A percentile compares a stretch with the other conserved stretches of the same genome.
phyloP scores from a whole-genome alignment of 75 land plant genomes.

The Adiantum capillusveneris region DNA sequence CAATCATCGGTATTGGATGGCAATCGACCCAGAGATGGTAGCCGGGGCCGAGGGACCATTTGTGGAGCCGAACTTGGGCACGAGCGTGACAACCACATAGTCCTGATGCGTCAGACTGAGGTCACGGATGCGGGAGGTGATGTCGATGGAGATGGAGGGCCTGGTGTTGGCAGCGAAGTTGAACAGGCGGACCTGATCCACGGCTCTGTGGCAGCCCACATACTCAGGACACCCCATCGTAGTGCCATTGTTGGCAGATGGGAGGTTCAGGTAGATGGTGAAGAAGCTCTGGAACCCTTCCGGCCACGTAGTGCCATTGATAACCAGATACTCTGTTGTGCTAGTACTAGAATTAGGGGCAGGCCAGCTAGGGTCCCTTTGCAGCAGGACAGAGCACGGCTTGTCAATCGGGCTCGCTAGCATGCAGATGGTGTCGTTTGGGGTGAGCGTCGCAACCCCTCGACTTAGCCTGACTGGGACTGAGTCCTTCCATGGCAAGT shows the following conservation, averaged over 20 bases:
- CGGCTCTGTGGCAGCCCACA: background rate
- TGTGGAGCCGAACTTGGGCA: slow-evolving; percentile 1
- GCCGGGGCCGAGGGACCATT: background rate
- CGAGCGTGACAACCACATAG: background rate
- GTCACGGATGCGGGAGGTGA: slow-evolving; percentile 1
- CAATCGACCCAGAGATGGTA: background rate
- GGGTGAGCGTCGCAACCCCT: background rate
- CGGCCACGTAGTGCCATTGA: too few relatives aligned
- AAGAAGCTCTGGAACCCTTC: slow-evolving; percentile 5
- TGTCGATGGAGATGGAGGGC: background rate
- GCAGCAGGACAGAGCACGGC: background rate
- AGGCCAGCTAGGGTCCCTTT: background rate
- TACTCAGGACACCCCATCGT: background rate
- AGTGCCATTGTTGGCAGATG: slow-evolving; percentile 1
- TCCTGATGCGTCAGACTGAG: background rate
- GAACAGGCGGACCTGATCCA: background rate
- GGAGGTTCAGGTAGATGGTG: slow-evolving; percentile 12
- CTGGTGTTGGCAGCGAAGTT: background rate
- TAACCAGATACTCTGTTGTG: too few relatives aligned
- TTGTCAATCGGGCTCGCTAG: background rate
- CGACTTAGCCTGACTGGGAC: background rate
- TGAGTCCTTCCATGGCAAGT: slow-evolving; percentile 8
- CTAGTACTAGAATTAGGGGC: too few relatives aligned
- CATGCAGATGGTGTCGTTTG: background rate
- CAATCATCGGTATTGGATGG: slow-evolving; percentile 1